Base-by-base conservation (phyloP, 371 early-diverging fungal species). In the Capniomyces stellatus region DNA sequence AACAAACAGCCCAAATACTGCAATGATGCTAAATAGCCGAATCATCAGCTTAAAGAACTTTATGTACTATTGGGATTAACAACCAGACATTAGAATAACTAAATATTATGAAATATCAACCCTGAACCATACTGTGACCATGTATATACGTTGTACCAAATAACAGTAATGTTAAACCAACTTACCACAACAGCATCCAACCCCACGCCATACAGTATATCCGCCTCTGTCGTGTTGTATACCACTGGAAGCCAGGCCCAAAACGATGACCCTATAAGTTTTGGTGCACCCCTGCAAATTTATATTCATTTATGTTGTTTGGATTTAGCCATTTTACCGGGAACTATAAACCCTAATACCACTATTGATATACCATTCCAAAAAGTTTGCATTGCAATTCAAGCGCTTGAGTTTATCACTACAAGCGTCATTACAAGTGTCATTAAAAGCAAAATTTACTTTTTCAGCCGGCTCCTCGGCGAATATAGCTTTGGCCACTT, bases 401-500 rank as follows among this genome's bases (percentile, higher is more conserved):
- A n/a, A n/a, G n/a, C n/a, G n/a, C n/a, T n/a, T n/a, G n/a, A n/a
- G n/a, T n/a, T n/a, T n/a, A n/a, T n/a, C n/a, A n/a, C n/a, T n/a
- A n/a, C n/a, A n/a, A n/a, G n/a, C n/a, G n/a, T n/a, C n/a, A n/a
- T n/a, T n/a, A n/a, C n/a, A n/a, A n/a, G n/a, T n/a, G 4, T 25
- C 25, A 13, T n/a, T n/a, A 49, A 25, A 27, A 49, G n/a, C n/a
- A 3, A 27, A 27, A 8, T 4, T 25, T 29, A 49, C 49, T 29
- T 49, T 49, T 51, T 51, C 4, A 51, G 31, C 24, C 51, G 2
- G 21, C 51, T 54, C 24, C 69, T 66, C 3, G 69, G 67, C 10
- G 69, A 66, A 39, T 69, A 69, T 8, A 69, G 62, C 43, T 60
- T 58, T 4, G 69, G 69, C 69, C 69, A 69, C 24, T 67, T 64